A percentile compares a stretch with the other conserved stretches of the same genome.
Conservation (phyloP, 169 alveolate species). For the Perkinsus marinus region DNA sequence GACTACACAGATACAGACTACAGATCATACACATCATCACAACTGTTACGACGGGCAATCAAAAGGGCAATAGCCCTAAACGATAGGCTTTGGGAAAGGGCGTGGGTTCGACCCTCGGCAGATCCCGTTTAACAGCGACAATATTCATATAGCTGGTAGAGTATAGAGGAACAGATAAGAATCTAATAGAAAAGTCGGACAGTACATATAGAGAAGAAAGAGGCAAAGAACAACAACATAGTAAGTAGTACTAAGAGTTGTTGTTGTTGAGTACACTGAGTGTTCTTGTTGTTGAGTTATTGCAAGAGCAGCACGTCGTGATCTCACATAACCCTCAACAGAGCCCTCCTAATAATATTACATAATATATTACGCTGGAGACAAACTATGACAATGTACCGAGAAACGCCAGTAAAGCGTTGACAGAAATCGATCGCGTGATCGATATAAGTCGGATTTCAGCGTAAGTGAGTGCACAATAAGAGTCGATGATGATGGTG, state of each 20-base stretch:
- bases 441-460: neutral
- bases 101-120: neutral
- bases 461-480: no score
- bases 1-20: neutral
- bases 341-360: neutral
- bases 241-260: no score
- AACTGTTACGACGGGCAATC: no score
- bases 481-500: neutral
- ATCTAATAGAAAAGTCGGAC: neutral
- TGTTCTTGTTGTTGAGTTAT: no score
- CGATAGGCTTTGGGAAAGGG: neutral
- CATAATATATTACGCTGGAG: neutral
- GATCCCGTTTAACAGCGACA: neutral
- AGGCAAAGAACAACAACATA: no score
- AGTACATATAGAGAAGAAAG: neutral
- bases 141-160: neutral
- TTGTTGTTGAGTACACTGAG: no score
- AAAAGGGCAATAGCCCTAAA: no score
- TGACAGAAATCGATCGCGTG: neutral
- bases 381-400: neutral
- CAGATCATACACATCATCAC: neutral
- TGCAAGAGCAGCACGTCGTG: no score
- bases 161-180: neutral
- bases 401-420: no score
- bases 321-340: neutral